These are phyloP conservation scores for Heterococcus sp. DNA, from an alignment of 108 stramenopile species.

Conservation along the genomic window DNA sequence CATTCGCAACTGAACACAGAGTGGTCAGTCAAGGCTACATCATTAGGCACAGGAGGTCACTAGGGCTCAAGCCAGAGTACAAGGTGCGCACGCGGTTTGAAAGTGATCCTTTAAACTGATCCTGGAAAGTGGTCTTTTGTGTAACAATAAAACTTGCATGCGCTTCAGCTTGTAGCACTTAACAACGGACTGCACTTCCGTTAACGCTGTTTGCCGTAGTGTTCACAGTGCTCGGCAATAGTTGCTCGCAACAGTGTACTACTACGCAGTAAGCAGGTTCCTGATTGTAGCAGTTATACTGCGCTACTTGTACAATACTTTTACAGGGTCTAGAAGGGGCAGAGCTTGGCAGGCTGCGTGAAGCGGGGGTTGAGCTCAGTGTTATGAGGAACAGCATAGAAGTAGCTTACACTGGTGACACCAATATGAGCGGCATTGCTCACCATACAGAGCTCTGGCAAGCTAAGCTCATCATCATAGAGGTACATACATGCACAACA, in stretches of 20 bases:
- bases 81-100: background rate
- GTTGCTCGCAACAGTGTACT: background rate
- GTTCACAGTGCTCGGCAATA: background rate
- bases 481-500: slow-evolving; percentile 8
- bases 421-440: slow-evolving; percentile 6
- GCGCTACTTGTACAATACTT: background rate
- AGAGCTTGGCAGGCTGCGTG: background rate
- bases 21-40: background rate
- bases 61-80: background rate
- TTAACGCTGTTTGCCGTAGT: background rate
- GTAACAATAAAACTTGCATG: background rate
- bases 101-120: background rate
- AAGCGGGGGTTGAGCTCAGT: slow-evolving; percentile 18
- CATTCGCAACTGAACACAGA: background rate
- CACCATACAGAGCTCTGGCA: slow-evolving; percentile 14
- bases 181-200: background rate
- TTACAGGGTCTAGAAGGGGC: background rate
- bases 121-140: too few relatives aligned
- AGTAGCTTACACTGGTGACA: slow-evolving; percentile 43
- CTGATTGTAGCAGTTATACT: background rate
- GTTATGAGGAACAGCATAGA: slow-evolving; percentile 5
- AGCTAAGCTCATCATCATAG: slow-evolving; percentile 25
- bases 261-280: background rate
- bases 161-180: background rate
- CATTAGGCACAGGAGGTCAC: background rate